Percentiles rank a stretch among this genome's conserved stretches.
These are phyloP conservation scores for Alternaria sp. DNA, from an alignment of 2,329 filamentous ascomycete species.

Conservation along the genomic window DNA sequence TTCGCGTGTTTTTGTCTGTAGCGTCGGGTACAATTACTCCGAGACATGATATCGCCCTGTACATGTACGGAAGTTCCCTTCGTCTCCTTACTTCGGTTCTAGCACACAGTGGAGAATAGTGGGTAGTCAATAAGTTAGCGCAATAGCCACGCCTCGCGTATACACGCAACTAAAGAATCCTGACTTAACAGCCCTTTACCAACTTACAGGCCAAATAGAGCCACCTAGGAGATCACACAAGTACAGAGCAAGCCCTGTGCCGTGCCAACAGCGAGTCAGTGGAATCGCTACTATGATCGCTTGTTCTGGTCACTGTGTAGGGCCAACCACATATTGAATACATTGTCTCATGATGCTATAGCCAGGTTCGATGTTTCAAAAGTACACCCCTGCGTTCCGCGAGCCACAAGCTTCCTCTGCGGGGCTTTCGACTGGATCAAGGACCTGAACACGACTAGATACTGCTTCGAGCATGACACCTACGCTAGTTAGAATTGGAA, in stretches of 20 bases:
- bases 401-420: conserved; percentile 7
- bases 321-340: conserved; percentile 13
- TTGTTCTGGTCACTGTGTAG: conserved; percentile 1
- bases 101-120: conserved; percentile 13
- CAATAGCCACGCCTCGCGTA: conserved; percentile 9
- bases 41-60: conserved; percentile 13
- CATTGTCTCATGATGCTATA: conserved; percentile 26
- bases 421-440: background rate
- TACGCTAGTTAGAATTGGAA: conserved; percentile 1
- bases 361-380: conserved; percentile 30
- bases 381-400: conserved; percentile 15
- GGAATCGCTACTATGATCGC: conserved; percentile 6
- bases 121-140: conserved; percentile 6
- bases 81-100: conserved; percentile 9
- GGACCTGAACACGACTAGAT: background rate
- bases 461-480: background rate
- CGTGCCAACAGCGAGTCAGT: background rate
- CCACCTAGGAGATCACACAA: background rate
- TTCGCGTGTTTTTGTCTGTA: background rate
- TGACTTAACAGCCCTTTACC: background rate
- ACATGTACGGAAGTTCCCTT: conserved; percentile 4
- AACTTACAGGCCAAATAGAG: background rate
- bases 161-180: background rate
- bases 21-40: background rate
- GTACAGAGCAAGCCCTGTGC: background rate